Base-by-base conservation (phyloP, 208 protist genomes). In the Strigomonas culicis region DNA sequence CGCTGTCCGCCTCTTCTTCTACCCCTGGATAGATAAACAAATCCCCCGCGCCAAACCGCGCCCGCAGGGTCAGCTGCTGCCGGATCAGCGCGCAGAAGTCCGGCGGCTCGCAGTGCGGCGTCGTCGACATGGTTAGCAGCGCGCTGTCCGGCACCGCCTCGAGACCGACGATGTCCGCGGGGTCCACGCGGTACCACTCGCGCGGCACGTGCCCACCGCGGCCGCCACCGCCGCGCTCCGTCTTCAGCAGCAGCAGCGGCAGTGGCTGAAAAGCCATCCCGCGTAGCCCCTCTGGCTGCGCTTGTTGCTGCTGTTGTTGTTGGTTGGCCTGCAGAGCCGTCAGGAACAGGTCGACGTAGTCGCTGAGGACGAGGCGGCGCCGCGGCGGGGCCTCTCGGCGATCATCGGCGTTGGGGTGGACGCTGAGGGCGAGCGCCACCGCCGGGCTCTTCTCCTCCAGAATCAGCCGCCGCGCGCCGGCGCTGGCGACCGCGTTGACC, bases 71-170 rank as follows among this genome's bases (percentile, higher is more conserved):
- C 34, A 81, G 51, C 25, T 64, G 27, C 25, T 63, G 24, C 13
- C 76, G 68, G 21, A 47, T 30, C 17, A 74, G 4, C 1, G 46
- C 50, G 2, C 47, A 56, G 49, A 85, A 90, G 63, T 90, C 84
- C 10, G 72, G 67, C 10, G 84, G 84, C 66, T 90, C 84, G 47
- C 84, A 90, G 53, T 90, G 80, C 30, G 84, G 80, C 2, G 84
- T 87, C 2, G 80, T 90, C 13, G 80, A 87, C 44, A 27, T 65
- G 4, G 46, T 15, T 13, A 90, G 59, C n/a, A 90, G 72, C 41
- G 52, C 28, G 17, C 36, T 43, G 17, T 76, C 66, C 1, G 84
- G 69, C 22, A 75, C 13, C 4, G 47, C 21, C 21, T 73, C 39
- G n/a, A 72, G 19, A 28, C 0, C 4, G 19, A 28, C 34, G 63